Evolutionary conservation across 106 monocot genomes (phyloP).

Genomic region (Allium fistulosum): DNA sequence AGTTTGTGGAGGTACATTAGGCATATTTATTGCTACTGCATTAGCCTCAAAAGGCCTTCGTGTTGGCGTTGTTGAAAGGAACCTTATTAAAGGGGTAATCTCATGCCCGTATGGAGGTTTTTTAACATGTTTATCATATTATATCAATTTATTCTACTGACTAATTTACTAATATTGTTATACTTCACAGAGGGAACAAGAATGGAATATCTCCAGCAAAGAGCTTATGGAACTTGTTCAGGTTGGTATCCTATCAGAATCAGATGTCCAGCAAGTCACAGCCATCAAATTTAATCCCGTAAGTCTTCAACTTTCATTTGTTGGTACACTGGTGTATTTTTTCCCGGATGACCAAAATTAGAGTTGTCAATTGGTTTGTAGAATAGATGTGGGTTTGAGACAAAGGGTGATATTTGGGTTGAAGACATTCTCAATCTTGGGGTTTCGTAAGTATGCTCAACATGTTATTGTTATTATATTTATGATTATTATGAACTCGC

Average conservation of each 20-base stretch:
- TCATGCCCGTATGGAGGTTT: slow-evolving; percentile 1
- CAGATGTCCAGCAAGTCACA: slow-evolving; percentile 62
- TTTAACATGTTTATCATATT: not conserved
- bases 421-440: slow-evolving; percentile 91
- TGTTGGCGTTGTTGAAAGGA: slow-evolving; percentile 82
- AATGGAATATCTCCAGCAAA: slow-evolving; percentile 96
- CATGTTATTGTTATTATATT: too few species aligned
- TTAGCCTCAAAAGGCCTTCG: slow-evolving; percentile 62
- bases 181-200: slow-evolving; percentile 79
- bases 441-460: slow-evolving; percentile 63
- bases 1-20: slow-evolving; percentile 94
- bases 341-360: not conserved
- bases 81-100: slow-evolving; percentile 77
- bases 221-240: slow-evolving; percentile 81
- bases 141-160: too few species aligned
- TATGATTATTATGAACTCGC: not conserved
- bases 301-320: slow-evolving; percentile 17
- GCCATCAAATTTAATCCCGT: slow-evolving; percentile 83
- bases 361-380: slow-evolving; percentile 21
- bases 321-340: not conserved
- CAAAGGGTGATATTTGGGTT: slow-evolving; percentile 88
- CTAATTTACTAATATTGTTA: slow-evolving; percentile 1
- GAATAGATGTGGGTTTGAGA: slow-evolving; percentile 93
- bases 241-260: slow-evolving; percentile 63
- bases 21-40: slow-evolving; percentile 88